These are phyloP conservation scores for Martiniozyma asiatica DNA, from an alignment of 1,139 yeast genomes.

Conservation along the genomic window DNA sequence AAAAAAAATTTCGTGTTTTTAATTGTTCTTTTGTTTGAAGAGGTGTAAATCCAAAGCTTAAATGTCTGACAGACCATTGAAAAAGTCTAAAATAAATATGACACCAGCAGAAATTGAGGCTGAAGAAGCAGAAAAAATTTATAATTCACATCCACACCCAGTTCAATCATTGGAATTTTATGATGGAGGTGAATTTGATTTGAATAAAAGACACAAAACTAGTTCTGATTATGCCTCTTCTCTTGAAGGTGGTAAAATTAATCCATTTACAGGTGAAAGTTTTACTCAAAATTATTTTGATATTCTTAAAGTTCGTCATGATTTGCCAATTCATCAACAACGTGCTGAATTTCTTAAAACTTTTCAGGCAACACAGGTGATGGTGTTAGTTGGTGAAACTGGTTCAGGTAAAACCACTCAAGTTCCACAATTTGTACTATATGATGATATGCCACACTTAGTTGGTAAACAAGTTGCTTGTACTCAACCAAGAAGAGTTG, in stretches of 20 bases:
- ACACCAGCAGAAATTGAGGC: slow-evolving; percentile 45
- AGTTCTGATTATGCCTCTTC: slow-evolving; percentile 58
- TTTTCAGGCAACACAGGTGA: slow-evolving; percentile 80
- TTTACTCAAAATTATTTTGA: slow-evolving; percentile 60
- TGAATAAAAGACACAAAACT: slow-evolving; percentile 51
- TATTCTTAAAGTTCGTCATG: slow-evolving; percentile 67
- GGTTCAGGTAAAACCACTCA: slow-evolving; percentile 81
- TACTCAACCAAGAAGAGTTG: slow-evolving; percentile 97
- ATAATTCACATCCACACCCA: slow-evolving; percentile 28
- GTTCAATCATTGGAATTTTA: slow-evolving; percentile 23
- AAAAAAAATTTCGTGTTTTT: too few species aligned
- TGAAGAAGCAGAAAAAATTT: slow-evolving; percentile 40
- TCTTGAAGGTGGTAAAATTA: slow-evolving; percentile 51
- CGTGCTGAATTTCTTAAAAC: slow-evolving; percentile 75
- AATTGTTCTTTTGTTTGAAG: too few species aligned
- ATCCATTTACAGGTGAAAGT: slow-evolving; percentile 66
- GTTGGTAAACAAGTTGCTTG: slow-evolving; percentile 78
- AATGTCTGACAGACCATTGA: slow-evolving; percentile 26
- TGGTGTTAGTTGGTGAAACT: slow-evolving; percentile 96
- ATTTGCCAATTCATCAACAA: slow-evolving; percentile 89
- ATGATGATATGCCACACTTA: slow-evolving; percentile 81
- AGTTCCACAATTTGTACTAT: slow-evolving; percentile 70
- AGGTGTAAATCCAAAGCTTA: too few species aligned
- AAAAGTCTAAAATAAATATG: slow-evolving; percentile 29
- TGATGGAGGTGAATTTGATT: slow-evolving; percentile 45